Conservation (phyloP, 129 eudicot genomes). For the Chrysanthemum lavandulifolium region DNA sequence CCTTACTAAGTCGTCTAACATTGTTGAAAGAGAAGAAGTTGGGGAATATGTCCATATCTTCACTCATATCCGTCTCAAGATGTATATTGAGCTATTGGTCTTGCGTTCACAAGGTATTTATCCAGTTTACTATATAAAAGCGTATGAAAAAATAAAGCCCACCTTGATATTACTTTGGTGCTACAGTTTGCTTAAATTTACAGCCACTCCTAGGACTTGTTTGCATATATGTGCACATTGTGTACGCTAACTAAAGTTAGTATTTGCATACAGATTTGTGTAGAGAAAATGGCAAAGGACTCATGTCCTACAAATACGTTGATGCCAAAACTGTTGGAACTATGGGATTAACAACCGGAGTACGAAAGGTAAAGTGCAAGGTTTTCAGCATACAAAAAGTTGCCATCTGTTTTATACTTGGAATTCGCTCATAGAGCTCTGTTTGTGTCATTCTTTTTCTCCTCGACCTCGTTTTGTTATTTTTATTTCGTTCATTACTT, state of each 20-base stretch:
- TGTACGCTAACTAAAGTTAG: background rate
- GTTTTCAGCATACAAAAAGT: background rate
- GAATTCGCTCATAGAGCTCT: background rate
- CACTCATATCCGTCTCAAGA: conserved; percentile 88
- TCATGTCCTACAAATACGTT: conserved; percentile 52
- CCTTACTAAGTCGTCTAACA: conserved; percentile 32
- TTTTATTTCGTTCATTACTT: background rate
- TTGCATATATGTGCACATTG: background rate
- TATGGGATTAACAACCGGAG: conserved; percentile 91
- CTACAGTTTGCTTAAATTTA: background rate
- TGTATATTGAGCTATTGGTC: conserved; percentile 72
- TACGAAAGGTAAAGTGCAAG: conserved; percentile 62
- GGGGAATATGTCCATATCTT: conserved; percentile 86
- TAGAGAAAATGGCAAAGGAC: conserved; percentile 33
- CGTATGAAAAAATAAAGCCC: background rate
- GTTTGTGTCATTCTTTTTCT: background rate
- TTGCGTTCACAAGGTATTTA: conserved; percentile 60
- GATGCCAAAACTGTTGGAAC: conserved; percentile 53
- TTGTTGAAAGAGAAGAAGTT: conserved; percentile 69
- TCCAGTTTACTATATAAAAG: background rate
- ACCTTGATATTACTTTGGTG: background rate
- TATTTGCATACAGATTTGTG: conserved; percentile 24
- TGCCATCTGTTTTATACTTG: background rate
- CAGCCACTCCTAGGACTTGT: background rate
- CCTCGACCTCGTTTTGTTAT: too few relatives aligned